Evolutionary conservation across 2,329 filamentous ascomycete species (phyloP), one percentile per base, ranked within the genome.

Genomic region (Neoscytalidium dimidiatum): DNA sequence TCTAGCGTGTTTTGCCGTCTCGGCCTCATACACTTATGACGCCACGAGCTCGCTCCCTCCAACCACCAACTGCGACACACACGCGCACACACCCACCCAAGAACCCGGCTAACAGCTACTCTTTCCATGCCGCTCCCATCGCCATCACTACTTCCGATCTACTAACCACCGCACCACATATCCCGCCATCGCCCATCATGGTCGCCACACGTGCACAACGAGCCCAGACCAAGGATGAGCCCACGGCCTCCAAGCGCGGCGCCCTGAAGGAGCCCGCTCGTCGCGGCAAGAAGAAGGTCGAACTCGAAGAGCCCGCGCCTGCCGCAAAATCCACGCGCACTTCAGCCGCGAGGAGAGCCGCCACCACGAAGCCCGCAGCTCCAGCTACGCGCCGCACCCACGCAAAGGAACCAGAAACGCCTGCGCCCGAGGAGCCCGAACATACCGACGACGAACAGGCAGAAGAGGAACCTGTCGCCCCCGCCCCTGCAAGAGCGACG

Each of bases 181-280:
- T 35, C 28, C 41, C 44, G 9, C 23, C 21, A n/a, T 43, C 8
- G 21, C 57, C 41, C 62, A 66, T 23, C 26, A 67, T 65, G 57
- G 67, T 67, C 31, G 58, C 62, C 44, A 66, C 65, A 29, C 62
- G 67, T 53, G 62, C 65, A 2, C 62, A 66, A 23, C 62, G 65
- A 29, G 51, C 33, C 21, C 58, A 57, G n/a, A 60, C 35, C 33
- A 65, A 65, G 51, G 62, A 58, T 21, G 65, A 64, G 29, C 43
- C 64, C 21, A 31, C 53, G 17, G 28, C 58, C 26, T 26, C 61
- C 29, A 51, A 60, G 31, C 26, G 53, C 17, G 51, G 46, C 44
- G 63, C 66, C 23, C 28, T 63, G 17, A 49, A 56, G 41, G 53
- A 61, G 26, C 65, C 64, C 26, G 56, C 53, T 13, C 64, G 58